Percentiles rank a stretch among this genome's conserved stretches.
phyloP scores from a whole-genome alignment of 768 basidiomycete genomes.

The Mrakia frigida region DNA sequence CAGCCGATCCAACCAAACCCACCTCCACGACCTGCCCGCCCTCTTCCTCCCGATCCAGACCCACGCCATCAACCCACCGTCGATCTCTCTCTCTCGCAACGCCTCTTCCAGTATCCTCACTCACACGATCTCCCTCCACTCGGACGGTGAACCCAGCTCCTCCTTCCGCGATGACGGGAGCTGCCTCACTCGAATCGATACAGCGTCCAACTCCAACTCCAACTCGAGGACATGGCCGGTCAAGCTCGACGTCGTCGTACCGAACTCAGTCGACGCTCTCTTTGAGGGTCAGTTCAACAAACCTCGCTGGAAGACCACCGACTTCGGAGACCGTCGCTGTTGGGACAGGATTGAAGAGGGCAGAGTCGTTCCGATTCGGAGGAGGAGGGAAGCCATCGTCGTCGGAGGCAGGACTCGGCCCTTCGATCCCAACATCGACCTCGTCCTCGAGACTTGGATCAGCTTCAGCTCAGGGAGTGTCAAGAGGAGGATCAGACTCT shows the following conservation, averaged over 20 bases:
- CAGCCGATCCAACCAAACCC: background rate
- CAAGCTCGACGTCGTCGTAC: background rate
- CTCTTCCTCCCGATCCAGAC: background rate
- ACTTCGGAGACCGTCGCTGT: background rate
- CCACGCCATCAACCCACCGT: background rate
- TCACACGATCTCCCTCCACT: background rate
- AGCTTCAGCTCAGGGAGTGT: too few species aligned
- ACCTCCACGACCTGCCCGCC: background rate
- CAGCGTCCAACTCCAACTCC: background rate
- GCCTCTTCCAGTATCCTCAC: background rate
- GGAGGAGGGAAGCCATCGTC: too few species aligned
- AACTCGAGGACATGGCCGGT: background rate
- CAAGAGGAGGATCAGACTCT: too few species aligned
- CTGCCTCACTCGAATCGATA: background rate
- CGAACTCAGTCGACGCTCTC: background rate
- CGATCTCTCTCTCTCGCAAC: background rate
- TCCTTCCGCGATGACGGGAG: too few species aligned
- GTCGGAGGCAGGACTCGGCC: too few species aligned
- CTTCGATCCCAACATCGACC: too few species aligned
- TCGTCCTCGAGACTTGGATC: too few species aligned
- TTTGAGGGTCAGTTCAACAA: background rate
- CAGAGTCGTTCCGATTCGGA: too few species aligned
- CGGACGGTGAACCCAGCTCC: background rate
- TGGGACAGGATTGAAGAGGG: too few species aligned
- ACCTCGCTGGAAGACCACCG: background rate